Conservation (phyloP, 2,329 filamentous ascomycete species). For the Teratosphaeria zuluensis region DNA sequence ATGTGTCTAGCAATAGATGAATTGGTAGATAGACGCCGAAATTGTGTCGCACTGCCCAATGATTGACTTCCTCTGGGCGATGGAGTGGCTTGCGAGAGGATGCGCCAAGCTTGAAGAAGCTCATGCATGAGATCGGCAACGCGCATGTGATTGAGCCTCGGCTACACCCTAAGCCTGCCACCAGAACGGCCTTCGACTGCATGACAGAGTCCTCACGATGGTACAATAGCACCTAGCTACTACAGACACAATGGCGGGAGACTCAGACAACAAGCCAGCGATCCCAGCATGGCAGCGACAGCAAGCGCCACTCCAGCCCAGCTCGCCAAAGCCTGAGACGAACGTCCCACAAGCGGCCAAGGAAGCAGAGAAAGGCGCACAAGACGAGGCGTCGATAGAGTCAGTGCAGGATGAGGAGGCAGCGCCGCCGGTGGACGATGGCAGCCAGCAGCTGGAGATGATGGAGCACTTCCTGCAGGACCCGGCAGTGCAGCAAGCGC, state of each 20-base stretch:
- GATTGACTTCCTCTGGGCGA: neutral
- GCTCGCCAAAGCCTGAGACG: neutral
- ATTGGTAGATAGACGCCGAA: neutral
- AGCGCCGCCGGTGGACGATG: neutral
- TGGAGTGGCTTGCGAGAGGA: neutral
- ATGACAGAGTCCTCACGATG: neutral
- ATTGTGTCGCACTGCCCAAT: neutral
- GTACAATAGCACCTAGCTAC: neutral
- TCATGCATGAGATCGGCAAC: neutral
- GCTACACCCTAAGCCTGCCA: neutral
- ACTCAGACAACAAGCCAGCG: slow-evolving; percentile 13
- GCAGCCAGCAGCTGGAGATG: slow-evolving; percentile 44
- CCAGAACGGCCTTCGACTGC: neutral
- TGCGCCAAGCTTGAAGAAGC: neutral
- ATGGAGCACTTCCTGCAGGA: slow-evolving; percentile 69
- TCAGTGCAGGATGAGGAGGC: slow-evolving; percentile 1
- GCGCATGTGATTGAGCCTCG: neutral
- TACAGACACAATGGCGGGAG: slow-evolving; percentile 17
- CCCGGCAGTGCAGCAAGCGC: slow-evolving; percentile 57
- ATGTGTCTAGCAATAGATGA: neutral
- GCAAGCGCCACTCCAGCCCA: slow-evolving; percentile 2
- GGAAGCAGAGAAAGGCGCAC: neutral
- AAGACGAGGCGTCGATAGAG: slow-evolving; percentile 1
- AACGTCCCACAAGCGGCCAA: neutral
- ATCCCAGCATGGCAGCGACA: slow-evolving; percentile 28